Percentiles rank a stretch among this genome's conserved stretches.
Conservation (phyloP, 108 stramenopile genomes). For the Nitzschia palea region DNA sequence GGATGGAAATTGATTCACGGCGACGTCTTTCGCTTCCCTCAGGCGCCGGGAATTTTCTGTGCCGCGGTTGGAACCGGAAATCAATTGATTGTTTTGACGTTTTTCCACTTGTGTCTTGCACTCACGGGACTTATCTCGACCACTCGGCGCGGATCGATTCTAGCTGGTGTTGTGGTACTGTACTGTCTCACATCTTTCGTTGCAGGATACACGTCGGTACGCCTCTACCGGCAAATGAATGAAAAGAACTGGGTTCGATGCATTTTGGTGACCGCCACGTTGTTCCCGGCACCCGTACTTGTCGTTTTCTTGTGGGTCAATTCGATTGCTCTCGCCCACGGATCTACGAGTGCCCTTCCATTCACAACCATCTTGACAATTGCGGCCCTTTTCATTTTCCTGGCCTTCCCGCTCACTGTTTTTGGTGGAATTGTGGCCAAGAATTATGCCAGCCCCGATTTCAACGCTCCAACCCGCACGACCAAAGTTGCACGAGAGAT, state of each 20-base stretch:
- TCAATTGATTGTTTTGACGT: slow-evolving; percentile 78
- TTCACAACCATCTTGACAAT: slow-evolving; percentile 91
- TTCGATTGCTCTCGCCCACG: slow-evolving; percentile 86
- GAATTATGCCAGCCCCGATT: slow-evolving; percentile 83
- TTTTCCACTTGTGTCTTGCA: slow-evolving; percentile 86
- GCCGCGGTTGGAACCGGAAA: slow-evolving; percentile 92
- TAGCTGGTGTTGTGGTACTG: slow-evolving; percentile 88
- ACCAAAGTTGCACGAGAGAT: slow-evolving; percentile 97
- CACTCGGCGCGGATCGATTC: slow-evolving; percentile 91
- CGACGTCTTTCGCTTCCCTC: slow-evolving; percentile 96
- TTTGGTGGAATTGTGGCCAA: slow-evolving; percentile 92
- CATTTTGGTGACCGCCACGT: slow-evolving; percentile 73
- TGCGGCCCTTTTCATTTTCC: slow-evolving; percentile 68
- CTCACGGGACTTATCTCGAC: slow-evolving; percentile 85
- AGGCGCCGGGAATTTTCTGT: slow-evolving; percentile 76
- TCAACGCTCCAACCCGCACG: slow-evolving; percentile 95
- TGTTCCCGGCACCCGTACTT: slow-evolving; percentile 89
- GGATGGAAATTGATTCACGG: slow-evolving; percentile 99
- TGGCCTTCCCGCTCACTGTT: slow-evolving; percentile 91
- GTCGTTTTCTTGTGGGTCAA: slow-evolving; percentile 91
- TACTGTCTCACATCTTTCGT: slow-evolving; percentile 91
- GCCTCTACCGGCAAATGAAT: slow-evolving; percentile 92
- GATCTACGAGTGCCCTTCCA: slow-evolving; percentile 94
- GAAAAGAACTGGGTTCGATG: slow-evolving; percentile 94
- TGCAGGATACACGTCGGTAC: slow-evolving; percentile 82